A percentile compares a stretch with the other conserved stretches of the same genome.
These are phyloP conservation scores for Phaeolepiota aurea DNA, from an alignment of 768 basidiomycete genomes.

Conservation along the genomic window DNA sequence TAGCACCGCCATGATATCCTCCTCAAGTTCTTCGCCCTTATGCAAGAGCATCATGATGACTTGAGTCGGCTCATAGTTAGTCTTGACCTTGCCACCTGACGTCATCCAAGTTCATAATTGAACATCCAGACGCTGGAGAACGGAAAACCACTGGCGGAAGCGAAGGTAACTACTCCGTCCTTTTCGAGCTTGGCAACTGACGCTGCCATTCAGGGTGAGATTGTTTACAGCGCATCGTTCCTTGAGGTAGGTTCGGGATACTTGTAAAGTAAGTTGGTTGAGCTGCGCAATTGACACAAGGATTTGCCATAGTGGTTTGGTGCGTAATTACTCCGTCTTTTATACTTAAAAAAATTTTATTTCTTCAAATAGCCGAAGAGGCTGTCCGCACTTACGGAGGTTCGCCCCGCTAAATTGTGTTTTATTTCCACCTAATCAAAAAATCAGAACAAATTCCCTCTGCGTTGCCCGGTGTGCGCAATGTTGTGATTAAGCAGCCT, in stretches of 20 bases:
- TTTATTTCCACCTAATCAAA: not conserved
- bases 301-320: slow-evolving; percentile 64
- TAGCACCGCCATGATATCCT: slow-evolving; percentile 81
- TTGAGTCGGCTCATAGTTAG: slow-evolving; percentile 78
- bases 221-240: slow-evolving; percentile 77
- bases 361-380: slow-evolving; percentile 62
- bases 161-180: slow-evolving; percentile 41
- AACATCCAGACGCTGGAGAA: slow-evolving; percentile 79
- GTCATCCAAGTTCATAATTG: slow-evolving; percentile 15
- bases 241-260: slow-evolving; percentile 58
- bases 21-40: slow-evolving; percentile 66
- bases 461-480: slow-evolving; percentile 57
- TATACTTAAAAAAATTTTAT: slow-evolving; percentile 3
- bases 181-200: not conserved
- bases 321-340: slow-evolving; percentile 20
- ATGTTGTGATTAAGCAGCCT: slow-evolving; percentile 91
- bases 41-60: slow-evolving; percentile 83
- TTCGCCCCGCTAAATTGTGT: slow-evolving; percentile 17
- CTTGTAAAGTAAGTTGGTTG: too few relatives aligned
- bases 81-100: slow-evolving; percentile 13
- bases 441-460: slow-evolving; percentile 75
- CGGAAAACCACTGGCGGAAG: slow-evolving; percentile 84
- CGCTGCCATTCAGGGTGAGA: slow-evolving; percentile 55
- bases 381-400: slow-evolving; percentile 89
- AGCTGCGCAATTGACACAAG: not conserved